Evolutionary conservation across 2,329 filamentous ascomycete genomes (phyloP), one percentile per base, ranked within the genome.

Genomic region (Coleophoma cylindrospora): DNA sequence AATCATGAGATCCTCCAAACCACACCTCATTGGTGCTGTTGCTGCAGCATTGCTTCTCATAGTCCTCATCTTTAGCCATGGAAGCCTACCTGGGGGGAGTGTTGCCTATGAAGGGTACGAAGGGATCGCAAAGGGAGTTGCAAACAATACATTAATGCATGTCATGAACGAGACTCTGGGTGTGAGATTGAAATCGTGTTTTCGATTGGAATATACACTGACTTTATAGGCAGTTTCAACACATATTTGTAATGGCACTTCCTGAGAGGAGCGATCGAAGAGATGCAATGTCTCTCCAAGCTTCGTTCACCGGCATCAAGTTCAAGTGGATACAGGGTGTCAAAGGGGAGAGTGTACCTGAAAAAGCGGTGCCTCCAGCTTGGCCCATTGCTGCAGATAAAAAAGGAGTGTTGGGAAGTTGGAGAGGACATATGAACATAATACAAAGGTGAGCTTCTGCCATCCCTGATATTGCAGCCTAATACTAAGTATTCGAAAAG

Each of bases 221-320:
- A 27, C 9, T 7, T 8, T 6, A 5, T 9, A 14, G 36, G 15
- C 15, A 46, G 43, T 73, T 74, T 53, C 61, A 74, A 46, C 68
- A 72, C 41, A 64, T 75, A 34, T 73, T 74, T 48, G 68, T 72
- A 37, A 65, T 77, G 45, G 70, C 70, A 7, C 61, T 77, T 13
- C 70, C 72, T 3, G 65, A 69, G 38, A 67, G 75, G 40, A 70
- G 68, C 3, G 74, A 77, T 58, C 74, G 74, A 54, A 68, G 71
- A 34, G 74, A 77, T 64, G 70, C 68, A 3, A 59, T 77, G n/a
- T 61, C 67, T 3, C 59, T 77, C 8, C 65, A 69, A 12, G 65
- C 71, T 34, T 63, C 68, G 0, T 50, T 73, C 21, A 68, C 68
- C 1, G 68, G 66, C 2, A 66, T 76, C 54, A 61, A 67, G 4